Conservation (phyloP, 2,329 filamentous ascomycete genomes). For the Ciborinia camelliae region DNA sequence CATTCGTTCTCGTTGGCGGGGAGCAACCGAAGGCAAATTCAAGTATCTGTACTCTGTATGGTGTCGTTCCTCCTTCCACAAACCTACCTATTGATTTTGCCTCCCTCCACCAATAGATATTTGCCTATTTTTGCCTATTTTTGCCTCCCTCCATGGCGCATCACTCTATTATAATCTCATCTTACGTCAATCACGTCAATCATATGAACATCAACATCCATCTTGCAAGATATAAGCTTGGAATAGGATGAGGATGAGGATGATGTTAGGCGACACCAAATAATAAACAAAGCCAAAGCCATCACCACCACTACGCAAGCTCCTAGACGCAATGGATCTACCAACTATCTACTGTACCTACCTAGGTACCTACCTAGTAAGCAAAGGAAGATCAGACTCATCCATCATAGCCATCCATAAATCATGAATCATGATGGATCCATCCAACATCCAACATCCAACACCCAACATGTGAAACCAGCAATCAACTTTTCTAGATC, state of each 20-base stretch:
- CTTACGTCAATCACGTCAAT: neutral
- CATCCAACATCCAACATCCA: neutral
- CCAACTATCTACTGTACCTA: too few relatives aligned
- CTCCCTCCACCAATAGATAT: too few relatives aligned
- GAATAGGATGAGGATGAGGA: neutral
- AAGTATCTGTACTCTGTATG: neutral
- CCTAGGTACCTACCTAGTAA: neutral
- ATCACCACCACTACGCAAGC: neutral
- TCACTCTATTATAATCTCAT: neutral
- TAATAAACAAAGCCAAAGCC: too few relatives aligned
- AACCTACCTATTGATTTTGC: too few relatives aligned
- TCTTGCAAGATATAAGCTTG: too few relatives aligned
- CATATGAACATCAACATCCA: too few relatives aligned
- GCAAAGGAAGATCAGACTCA: neutral
- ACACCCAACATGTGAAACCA: neutral
- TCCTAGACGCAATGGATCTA: too few relatives aligned
- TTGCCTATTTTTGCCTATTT: constrained; percentile 1
- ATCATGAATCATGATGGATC: too few relatives aligned
- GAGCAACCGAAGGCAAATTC: neutral
- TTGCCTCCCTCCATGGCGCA: neutral
- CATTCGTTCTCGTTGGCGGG: neutral
- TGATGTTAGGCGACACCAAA: constrained; percentile 2
- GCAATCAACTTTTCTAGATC: too few relatives aligned
- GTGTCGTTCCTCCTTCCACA: neutral
- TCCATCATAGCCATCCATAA: too few relatives aligned